Percentiles rank a stretch among this genome's conserved stretches.
Evolutionary conservation across 192 early-diverging fungal species (phyloP).

Genomic region (Mortierella alpina): DNA sequence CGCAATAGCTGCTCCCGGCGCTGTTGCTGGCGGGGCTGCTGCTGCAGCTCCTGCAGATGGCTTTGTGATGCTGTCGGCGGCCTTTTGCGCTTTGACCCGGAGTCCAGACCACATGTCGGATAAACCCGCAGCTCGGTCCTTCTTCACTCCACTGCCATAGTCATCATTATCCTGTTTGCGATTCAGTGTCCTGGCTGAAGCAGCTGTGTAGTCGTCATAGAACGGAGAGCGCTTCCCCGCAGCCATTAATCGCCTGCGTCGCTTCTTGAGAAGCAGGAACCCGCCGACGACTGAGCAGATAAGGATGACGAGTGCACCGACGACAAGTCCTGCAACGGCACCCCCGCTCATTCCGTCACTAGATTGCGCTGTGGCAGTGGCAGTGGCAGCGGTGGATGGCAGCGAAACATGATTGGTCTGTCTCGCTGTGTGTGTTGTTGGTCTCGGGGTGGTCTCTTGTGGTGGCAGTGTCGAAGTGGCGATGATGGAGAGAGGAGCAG

Average conservation of each 20-base stretch:
- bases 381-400: neutral
- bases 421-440: too few relatives aligned
- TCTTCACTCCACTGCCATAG: neutral
- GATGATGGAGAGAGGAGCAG: neutral
- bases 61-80: neutral
- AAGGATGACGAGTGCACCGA: slow-evolving; percentile 18
- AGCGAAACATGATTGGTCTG: too few relatives aligned
- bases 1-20: neutral
- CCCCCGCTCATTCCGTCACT: slow-evolving; percentile 25
- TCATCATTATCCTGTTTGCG: slow-evolving; percentile 2
- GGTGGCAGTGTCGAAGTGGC: neutral
- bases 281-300: slow-evolving; percentile 30
- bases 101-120: neutral
- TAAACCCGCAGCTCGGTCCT: neutral
- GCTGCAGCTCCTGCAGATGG: neutral
- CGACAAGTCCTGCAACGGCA: slow-evolving; percentile 29
- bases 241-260: slow-evolving; percentile 35
- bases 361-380: neutral
- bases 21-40: neutral
- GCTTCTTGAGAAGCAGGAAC: slow-evolving; percentile 23
- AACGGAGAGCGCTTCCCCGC: neutral
- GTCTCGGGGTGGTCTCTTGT: too few relatives aligned
- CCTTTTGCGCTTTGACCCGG: neutral
- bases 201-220: neutral
- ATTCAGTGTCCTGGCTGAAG: neutral